Evolutionary conservation across 805 yeast species (phyloP), one percentile per base, ranked within the genome.

Genomic region (Sugiyamaella valdiviana): DNA sequence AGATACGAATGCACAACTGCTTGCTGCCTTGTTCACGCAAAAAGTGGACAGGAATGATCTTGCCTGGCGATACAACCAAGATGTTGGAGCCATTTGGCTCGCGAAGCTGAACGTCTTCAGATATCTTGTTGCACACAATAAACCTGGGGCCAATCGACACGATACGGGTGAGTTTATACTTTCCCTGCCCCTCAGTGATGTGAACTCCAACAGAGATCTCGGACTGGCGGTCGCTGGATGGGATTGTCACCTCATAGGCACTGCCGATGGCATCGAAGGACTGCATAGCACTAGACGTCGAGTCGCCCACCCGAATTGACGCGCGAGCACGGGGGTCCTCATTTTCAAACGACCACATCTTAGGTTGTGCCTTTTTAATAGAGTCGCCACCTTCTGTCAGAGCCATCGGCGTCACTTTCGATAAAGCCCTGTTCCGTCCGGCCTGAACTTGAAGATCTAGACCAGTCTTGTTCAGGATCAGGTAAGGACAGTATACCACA

Each of bases 221-320:
- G 2, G 61, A 53, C 39, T 60, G 62, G 14, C 58, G 50, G 24
- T 62, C 60, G 19, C 40, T 52, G 2, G 72, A 57, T 9, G 63
- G 57, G 46, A 80, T 63, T 2, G 67, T 65, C 2, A 77, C 69
- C 48, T 80, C 95, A 39, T 77, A 74, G 1, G 80, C 71, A 54
- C 89, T 91, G 0, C 99, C 99, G 48, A 91, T 76, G 2, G 95
- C 95, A 61, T 90, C 96, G 58, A 93, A 80, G 62, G 95, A 82
- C 42, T 87, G 70, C 1, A 87, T 85, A 1, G 71, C 63, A 54
- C 96, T 84, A 77, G 85, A 77, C 5, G 73, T 71, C 0, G 95
- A 83, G 47, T 84, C 85, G 0, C 77, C 84, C 17, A 86, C 73
- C 51, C 76, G 75, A 5, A 90, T 58, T 21, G 75, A 59, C 0